Percentiles rank a stretch among this genome's conserved stretches.
phyloP scores from a whole-genome alignment of 192 early-diverging fungal genomes.

The Backusella circina region DNA sequence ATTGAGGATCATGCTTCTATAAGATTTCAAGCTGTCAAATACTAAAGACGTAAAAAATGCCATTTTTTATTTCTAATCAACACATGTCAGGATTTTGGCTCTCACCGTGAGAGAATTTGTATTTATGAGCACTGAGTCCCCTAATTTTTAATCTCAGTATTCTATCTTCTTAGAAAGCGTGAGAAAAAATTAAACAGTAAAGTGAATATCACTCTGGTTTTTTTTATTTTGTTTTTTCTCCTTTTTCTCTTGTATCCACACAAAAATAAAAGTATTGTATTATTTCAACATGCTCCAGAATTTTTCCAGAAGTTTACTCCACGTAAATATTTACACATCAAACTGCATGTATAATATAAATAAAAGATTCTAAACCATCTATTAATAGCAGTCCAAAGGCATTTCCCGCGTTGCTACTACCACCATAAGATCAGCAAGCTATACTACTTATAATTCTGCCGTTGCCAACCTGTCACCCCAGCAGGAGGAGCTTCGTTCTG shows the following conservation, averaged over 20 bases:
- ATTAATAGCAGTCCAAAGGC: background rate
- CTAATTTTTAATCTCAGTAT: background rate
- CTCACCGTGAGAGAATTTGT: background rate
- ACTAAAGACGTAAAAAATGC: background rate
- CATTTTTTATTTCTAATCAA: background rate
- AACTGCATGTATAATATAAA: background rate
- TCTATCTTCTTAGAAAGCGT: background rate
- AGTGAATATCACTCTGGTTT: background rate
- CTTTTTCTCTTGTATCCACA: background rate
- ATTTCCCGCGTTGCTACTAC: background rate
- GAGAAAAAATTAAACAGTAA: slow-evolving; percentile 2
- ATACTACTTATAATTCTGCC: slow-evolving; percentile 4
- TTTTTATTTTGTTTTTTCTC: background rate
- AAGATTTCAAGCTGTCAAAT: background rate
- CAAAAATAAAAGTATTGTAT: background rate
- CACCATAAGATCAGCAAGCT: background rate
- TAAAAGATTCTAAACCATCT: background rate
- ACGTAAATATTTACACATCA: background rate
- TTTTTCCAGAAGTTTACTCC: background rate
- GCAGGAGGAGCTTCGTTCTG: slow-evolving; percentile 59
- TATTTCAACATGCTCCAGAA: background rate
- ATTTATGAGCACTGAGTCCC: background rate
- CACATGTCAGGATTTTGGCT: background rate
- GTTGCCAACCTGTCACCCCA: background rate
- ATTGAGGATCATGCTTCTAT: too few species aligned